Conservation (phyloP, 331 rosid genomes). For the Malus hybrid region DNA sequence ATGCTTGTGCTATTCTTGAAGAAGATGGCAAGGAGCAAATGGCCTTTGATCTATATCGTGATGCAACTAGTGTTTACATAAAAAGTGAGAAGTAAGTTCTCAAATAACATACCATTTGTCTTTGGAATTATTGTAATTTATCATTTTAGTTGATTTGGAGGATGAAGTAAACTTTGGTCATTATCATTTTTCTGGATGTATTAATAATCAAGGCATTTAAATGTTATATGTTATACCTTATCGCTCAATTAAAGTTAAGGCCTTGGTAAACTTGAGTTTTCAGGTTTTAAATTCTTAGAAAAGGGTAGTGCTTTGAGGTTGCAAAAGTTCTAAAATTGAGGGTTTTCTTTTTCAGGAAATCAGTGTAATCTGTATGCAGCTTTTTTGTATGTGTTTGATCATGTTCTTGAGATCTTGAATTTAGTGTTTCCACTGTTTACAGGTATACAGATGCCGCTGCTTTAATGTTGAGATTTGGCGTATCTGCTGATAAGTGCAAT, state of each 20-base stretch:
- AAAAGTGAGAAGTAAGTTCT: slow-evolving; percentile 83
- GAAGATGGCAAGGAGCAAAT: slow-evolving; percentile 90
- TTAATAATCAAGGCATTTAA: not conserved
- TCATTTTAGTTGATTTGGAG: not conserved
- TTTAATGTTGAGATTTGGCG: slow-evolving; percentile 62
- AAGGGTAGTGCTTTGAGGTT: not conserved
- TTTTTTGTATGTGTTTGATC: not conserved
- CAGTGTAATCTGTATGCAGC: not conserved
- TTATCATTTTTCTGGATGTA: not conserved
- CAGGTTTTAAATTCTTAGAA: not conserved
- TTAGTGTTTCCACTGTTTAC: slow-evolving; percentile 16
- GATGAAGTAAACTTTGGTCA: not conserved
- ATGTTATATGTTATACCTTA: not conserved
- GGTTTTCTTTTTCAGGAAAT: not conserved
- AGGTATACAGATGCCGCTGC: slow-evolving; percentile 89
- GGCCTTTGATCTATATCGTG: slow-evolving; percentile 94
- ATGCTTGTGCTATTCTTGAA: slow-evolving; percentile 80
- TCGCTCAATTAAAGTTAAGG: not conserved
- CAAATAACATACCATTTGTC: not conserved
- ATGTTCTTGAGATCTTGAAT: not conserved
- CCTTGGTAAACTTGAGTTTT: not conserved
- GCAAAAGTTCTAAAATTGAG: not conserved
- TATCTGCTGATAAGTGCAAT: slow-evolving; percentile 86
- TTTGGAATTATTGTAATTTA: not conserved
- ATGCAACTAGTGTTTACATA: slow-evolving; percentile 54